These are phyloP conservation scores for Pseudogymnoascus sp. DNA, from an alignment of 2,329 filamentous ascomycete genomes.

Conservation along the genomic window DNA sequence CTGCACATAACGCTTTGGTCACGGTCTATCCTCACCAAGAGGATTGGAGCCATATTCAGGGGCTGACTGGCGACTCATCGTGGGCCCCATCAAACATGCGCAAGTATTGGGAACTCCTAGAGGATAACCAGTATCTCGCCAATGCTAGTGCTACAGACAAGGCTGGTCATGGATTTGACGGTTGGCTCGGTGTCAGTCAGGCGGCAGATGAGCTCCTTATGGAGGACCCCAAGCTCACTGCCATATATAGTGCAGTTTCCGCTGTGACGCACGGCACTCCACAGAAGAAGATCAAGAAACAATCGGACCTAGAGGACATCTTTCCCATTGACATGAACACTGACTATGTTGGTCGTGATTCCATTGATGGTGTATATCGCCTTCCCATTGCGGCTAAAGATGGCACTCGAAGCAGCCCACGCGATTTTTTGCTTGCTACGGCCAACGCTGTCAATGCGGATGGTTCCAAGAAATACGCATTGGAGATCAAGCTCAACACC, in stretches of 20 bases:
- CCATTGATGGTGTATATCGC: slow-evolving; percentile 20
- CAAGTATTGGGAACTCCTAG: slow-evolving; percentile 34
- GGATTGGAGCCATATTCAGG: slow-evolving; percentile 36
- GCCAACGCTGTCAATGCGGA: slow-evolving; percentile 19
- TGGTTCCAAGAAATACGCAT: slow-evolving; percentile 19
- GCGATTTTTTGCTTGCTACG: slow-evolving; percentile 23
- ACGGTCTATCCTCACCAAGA: slow-evolving; percentile 33
- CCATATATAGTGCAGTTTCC: slow-evolving; percentile 19
- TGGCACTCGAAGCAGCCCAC: slow-evolving; percentile 18
- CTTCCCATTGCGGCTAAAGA: slow-evolving; percentile 19
- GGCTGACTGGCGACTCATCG: slow-evolving; percentile 35
- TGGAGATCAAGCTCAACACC: slow-evolving; percentile 20
- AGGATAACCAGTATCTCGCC: slow-evolving; percentile 36
- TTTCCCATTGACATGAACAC: slow-evolving; percentile 22
- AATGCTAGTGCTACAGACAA: slow-evolving; percentile 27
- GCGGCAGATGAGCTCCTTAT: slow-evolving; percentile 14
- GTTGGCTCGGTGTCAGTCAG: slow-evolving; percentile 27
- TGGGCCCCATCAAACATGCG: slow-evolving; percentile 37
- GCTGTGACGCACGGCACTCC: slow-evolving; percentile 15
- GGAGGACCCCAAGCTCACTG: slow-evolving; percentile 17
- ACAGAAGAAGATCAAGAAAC: slow-evolving; percentile 7
- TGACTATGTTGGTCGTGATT: slow-evolving; percentile 16
- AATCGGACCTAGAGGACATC: slow-evolving; percentile 13
- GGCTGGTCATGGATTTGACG: slow-evolving; percentile 35
- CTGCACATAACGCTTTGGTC: slow-evolving; percentile 31